Conservation (phyloP, 179 eudicot species). For the Beta corolliflora region DNA sequence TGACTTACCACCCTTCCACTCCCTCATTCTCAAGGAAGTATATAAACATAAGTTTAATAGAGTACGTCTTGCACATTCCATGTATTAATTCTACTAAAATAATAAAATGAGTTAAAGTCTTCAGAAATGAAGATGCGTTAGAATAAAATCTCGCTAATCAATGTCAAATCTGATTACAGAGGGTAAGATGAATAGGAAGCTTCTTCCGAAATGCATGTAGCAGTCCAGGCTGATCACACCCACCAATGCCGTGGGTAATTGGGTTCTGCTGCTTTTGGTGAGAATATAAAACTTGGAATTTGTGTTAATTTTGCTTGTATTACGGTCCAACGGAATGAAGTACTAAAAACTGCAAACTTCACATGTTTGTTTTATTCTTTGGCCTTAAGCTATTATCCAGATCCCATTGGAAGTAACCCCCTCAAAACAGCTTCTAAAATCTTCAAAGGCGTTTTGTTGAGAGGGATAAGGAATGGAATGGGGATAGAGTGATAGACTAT, state of each 20-base stretch:
- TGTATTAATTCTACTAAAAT: too few species aligned
- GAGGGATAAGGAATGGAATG: too few species aligned
- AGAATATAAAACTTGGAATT: constrained; percentile 16
- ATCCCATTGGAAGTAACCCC: not conserved
- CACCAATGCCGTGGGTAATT: constrained; percentile 6
- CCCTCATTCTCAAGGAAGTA: too few species aligned
- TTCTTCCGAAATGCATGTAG: constrained; percentile 17
- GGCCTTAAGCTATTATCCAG: constrained; percentile 3
- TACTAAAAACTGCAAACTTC: constrained; percentile 16
- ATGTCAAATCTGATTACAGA: constrained; percentile 14
- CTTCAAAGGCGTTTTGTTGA: too few species aligned
- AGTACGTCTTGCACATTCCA: too few species aligned
- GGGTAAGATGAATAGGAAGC: constrained; percentile 12
- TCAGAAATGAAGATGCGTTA: not conserved
- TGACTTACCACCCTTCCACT: too few species aligned
- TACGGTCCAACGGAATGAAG: not conserved
- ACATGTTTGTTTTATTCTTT: constrained; percentile 23
- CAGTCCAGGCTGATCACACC: not conserved
- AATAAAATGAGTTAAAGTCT: too few species aligned
- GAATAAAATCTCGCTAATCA: constrained; percentile 13
- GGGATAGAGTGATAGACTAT: too few species aligned
- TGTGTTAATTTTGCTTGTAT: constrained; percentile 17
- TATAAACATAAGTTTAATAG: too few species aligned
- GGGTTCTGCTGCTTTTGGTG: not conserved
- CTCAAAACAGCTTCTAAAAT: too few species aligned